A percentile compares a stretch with the other conserved stretches of the same genome.
Conservation (phyloP, 352 stramenopile genomes). For the Elongisporangium prolatum region DNA sequence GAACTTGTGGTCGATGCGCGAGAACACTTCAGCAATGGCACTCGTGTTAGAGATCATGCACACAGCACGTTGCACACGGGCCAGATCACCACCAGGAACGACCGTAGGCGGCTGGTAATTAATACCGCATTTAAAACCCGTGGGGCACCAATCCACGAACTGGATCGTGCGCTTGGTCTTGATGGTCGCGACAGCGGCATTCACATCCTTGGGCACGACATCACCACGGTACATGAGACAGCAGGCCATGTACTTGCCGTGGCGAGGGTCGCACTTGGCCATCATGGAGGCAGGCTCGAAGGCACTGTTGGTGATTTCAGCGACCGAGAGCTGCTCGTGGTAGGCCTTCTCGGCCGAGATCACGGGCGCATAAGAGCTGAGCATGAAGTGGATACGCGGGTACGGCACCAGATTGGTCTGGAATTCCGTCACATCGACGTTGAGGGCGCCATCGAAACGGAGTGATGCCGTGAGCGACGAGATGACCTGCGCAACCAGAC, state of each 20-base stretch:
- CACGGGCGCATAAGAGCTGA: constrained; percentile 97
- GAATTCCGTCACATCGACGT: constrained; percentile 99
- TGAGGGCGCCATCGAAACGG: constrained; percentile 97
- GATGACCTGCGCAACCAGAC: constrained; percentile 97
- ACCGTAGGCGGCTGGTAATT: constrained; percentile 98
- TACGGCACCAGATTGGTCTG: constrained; percentile 99
- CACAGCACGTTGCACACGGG: constrained; percentile 96
- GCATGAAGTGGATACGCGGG: constrained; percentile 99
- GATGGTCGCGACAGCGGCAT: constrained; percentile 96
- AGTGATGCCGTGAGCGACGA: constrained; percentile 97
- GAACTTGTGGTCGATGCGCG: constrained; percentile 99
- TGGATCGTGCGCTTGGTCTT: constrained; percentile 99
- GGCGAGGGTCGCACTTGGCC: constrained; percentile 98
- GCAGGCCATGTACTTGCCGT: constrained; percentile 99
- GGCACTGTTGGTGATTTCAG: constrained; percentile 98
- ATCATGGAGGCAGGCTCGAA: constrained; percentile 99
- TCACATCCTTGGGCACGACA: constrained; percentile 94
- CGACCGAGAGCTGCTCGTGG: constrained; percentile 96
- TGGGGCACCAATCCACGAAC: constrained; percentile 99
- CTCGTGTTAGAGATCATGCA: constrained; percentile 99
- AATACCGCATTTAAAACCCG: constrained; percentile 99
- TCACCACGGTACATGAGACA: constrained; percentile 98
- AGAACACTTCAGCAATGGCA: constrained; percentile 97
- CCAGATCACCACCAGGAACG: constrained; percentile 95
- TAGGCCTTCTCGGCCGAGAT: constrained; percentile 98